Base-by-base conservation (phyloP, 805 yeast species). In the Candida awuae region DNA sequence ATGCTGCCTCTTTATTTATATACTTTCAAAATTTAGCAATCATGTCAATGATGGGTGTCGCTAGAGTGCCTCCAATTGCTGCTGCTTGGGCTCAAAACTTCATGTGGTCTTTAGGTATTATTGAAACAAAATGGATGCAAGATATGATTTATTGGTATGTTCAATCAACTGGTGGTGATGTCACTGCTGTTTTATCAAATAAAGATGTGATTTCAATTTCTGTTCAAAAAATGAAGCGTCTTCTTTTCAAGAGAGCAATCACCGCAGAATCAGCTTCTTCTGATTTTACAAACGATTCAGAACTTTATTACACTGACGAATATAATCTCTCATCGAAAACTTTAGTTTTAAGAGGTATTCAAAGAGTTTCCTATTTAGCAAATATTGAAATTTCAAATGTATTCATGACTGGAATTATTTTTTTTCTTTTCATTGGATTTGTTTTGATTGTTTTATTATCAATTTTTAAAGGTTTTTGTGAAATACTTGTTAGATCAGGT, bases 61-160 rank as follows among this genome's bases (percentile, higher is more conserved):
- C 85, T 16, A 68, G 75, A 44, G 84, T 86, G 16, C 98, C 98
- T 2, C 98, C 98, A 3, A 88, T 92, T 50, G 97, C 95, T 8
- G 71, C 83, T 10, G 78, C 95, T 8, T 88, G 97, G 97, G 68
- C 87, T 6, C 94, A 84, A 59, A 87, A 88, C 55, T 67, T 88
- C 53, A 87, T 86, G 21, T 88, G 97, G 97, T 84, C 95, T 2
- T 84, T 88, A 83, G 97, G 97, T 2, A 68, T 88, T 43, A 84
- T 88, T 50, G 68, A 80, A 56, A 73, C 83, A 29, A 52, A 55
- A 3, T 88, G 87, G 56, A 84, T 88, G 95, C 95, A 88, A 61
- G 65, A 75, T 44, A 79, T 84, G 45, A 80, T 84, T 59, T 67
- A 90, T 51, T 84, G 94, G 94, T 84, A 79, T 51, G 75, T 84